phyloP scores from a whole-genome alignment of 75 land plant species.

The Sequoia sempervirens region DNA sequence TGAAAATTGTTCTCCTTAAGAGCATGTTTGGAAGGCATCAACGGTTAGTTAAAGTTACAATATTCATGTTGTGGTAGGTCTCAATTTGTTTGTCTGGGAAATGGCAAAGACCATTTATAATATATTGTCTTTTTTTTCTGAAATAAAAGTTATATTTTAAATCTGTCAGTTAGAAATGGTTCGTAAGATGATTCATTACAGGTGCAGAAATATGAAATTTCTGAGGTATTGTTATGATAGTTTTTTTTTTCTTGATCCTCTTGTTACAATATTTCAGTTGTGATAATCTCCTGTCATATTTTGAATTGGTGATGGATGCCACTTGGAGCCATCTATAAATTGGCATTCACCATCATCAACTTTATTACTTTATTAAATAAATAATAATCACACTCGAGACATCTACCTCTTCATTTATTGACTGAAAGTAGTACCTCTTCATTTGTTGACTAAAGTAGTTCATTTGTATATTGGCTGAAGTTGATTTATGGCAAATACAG shows the following conservation, averaged over 20 bases:
- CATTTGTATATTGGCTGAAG: not conserved
- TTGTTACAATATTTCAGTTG: not conserved
- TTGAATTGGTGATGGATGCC: not conserved
- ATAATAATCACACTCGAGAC: not conserved
- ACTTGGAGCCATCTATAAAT: not conserved
- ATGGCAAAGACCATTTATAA: not conserved
- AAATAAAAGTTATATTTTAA: not conserved
- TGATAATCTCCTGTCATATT: not conserved
- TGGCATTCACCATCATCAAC: not conserved
- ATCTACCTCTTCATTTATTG: not conserved
- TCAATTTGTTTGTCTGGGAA: not conserved
- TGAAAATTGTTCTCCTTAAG: not conserved
- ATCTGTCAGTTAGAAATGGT: not conserved
- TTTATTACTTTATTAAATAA: not conserved
- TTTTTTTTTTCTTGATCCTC: not conserved
- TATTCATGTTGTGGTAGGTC: not conserved
- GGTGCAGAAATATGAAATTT: no score
- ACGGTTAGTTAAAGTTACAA: not conserved
- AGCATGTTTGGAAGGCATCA: not conserved
- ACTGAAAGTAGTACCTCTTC: not conserved
- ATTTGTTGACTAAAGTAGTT: not conserved
- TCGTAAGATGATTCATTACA: not conserved
- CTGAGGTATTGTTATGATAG: no score
- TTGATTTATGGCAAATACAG: slow-evolving; percentile 20
- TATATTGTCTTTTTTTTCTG: not conserved